These are phyloP conservation scores for Kwoniella mangroviensis DNA, from an alignment of 768 basidiomycete species.

Conservation along the genomic window DNA sequence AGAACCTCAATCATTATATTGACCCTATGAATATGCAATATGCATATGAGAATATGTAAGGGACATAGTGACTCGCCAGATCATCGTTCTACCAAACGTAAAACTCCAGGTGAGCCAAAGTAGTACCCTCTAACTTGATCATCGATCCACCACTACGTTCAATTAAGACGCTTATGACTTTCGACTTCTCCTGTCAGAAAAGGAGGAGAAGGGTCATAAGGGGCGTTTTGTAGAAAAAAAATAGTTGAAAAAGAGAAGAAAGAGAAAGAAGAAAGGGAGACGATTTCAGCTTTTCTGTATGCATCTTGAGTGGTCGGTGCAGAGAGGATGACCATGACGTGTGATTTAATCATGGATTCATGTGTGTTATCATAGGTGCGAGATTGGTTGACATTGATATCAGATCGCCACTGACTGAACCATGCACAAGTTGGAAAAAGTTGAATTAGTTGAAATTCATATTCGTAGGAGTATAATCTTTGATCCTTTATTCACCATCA, in stretches of 20 bases:
- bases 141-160: slow-evolving; percentile 31
- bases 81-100: slow-evolving; percentile 27
- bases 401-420: slow-evolving; percentile 1
- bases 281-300: too few relatives aligned
- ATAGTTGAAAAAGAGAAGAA: slow-evolving; percentile 27
- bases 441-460: not conserved
- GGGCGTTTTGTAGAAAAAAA: slow-evolving; percentile 36
- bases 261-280: slow-evolving; percentile 15
- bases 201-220: slow-evolving; percentile 35
- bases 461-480: not conserved
- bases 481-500: not conserved
- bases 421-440: not conserved
- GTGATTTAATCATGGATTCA: not conserved
- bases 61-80: slow-evolving; percentile 50
- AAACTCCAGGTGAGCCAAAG: slow-evolving; percentile 52
- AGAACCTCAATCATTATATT: too few relatives aligned
- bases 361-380: not conserved
- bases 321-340: not conserved
- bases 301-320: too few relatives aligned
- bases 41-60: slow-evolving; percentile 29
- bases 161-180: slow-evolving; percentile 31
- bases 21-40: not conserved
- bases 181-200: slow-evolving; percentile 35
- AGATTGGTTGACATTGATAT: not conserved
- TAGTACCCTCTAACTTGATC: slow-evolving; percentile 38